These are phyloP conservation scores for Trichoderma lentiforme DNA, from an alignment of 2,329 filamentous ascomycete genomes.

Conservation along the genomic window DNA sequence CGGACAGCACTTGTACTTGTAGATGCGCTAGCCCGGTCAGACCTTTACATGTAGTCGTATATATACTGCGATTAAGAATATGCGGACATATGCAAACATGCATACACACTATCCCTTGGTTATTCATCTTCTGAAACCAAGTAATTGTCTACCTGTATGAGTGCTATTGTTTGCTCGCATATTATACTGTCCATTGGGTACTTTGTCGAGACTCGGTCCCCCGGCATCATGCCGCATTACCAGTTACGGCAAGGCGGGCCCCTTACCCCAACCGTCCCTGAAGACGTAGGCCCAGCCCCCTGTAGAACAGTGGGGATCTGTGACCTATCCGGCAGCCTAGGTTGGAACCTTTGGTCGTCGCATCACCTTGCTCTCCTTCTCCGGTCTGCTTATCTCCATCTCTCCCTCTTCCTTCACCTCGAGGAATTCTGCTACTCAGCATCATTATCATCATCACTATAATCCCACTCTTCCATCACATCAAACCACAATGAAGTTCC, in stretches of 20 bases:
- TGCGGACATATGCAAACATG: background rate
- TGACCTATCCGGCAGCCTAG: background rate
- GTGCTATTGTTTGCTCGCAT: background rate
- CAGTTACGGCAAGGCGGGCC: background rate
- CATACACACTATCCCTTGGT: accelerated
- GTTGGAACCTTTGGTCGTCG: background rate
- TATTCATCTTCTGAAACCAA: background rate
- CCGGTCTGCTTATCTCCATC: background rate
- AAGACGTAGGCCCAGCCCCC: background rate
- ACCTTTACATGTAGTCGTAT: background rate
- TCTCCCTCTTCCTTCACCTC: background rate
- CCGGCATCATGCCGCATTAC: background rate
- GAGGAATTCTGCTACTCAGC: background rate
- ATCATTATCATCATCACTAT: background rate
- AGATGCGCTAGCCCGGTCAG: background rate
- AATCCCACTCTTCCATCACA: background rate
- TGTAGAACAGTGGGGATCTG: background rate
- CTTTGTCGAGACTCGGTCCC: background rate
- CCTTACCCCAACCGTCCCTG: background rate
- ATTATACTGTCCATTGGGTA: too few species aligned
- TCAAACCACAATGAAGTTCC: slow-evolving; percentile 47
- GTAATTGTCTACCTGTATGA: background rate
- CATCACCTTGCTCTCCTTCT: background rate
- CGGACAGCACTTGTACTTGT: background rate
- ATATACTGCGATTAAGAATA: background rate